Conservation (phyloP, 2,329 filamentous ascomycete species). For the Niveomyces coronatus region DNA sequence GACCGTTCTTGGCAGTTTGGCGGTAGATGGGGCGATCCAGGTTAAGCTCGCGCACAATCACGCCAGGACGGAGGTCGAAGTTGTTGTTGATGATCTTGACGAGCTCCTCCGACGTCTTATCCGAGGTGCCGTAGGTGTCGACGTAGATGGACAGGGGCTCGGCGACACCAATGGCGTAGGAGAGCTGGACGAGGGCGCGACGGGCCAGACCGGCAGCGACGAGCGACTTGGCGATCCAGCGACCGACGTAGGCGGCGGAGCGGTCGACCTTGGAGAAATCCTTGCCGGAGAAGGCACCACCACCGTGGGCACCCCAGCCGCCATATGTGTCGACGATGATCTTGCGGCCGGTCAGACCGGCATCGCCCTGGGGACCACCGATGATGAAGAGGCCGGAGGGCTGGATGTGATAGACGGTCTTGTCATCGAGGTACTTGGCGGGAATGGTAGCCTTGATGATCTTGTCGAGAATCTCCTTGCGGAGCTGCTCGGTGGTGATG, state of each 20-base stretch:
- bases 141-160: constrained; percentile 98
- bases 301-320: constrained; percentile 98
- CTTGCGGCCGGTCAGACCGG: constrained; percentile 96
- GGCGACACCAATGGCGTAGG: constrained; percentile 97
- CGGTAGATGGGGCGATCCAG: constrained; percentile 94
- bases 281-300: constrained; percentile 99
- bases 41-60: constrained; percentile 96
- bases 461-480: constrained; percentile 93
- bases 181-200: constrained; percentile 92
- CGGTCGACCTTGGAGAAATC: constrained; percentile 99
- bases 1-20: constrained; percentile 98
- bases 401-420: constrained; percentile 97
- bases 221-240: constrained; percentile 99
- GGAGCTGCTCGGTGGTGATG: constrained; percentile 83
- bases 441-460: constrained; percentile 95
- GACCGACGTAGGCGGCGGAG: constrained; percentile 91
- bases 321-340: constrained; percentile 99
- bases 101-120: constrained; percentile 82
- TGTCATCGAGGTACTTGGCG: constrained; percentile 79
- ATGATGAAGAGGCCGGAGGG: constrained; percentile 98
- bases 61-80: constrained; percentile 96
- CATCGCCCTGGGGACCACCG: constrained; percentile 96
- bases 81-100: constrained; percentile 90
- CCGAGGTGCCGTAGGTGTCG: constrained; percentile 91
- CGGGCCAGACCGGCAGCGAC: constrained; percentile 81